Evolutionary conservation across 1,284 basidiomycete genomes (phyloP), one percentile per base, ranked within the genome.

Genomic region (Mixia osmundae): DNA sequence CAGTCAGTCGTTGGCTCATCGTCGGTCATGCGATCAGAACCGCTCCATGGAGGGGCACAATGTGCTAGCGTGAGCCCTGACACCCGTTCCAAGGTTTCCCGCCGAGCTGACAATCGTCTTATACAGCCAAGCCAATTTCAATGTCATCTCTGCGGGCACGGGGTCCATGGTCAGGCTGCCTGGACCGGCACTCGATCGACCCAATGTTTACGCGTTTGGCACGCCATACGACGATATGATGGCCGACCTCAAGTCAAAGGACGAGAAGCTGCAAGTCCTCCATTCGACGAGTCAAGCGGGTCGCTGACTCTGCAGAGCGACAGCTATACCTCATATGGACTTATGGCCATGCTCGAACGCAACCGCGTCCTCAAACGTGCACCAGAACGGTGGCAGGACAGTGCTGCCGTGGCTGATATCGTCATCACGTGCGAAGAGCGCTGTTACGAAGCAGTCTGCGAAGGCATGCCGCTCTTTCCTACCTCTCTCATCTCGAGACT

Each of bases 351-450:
- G 91, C 63, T 99, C 23, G 91, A 97, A 55, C 71, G 91, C 27
- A 99, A 99, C 61, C 63, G 91, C 41, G 69, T 72, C 42, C 69
- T 97, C 42, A 99, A 99, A 56, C 55, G 65, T 3, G 87, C 89
- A 6, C 91, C 91, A 24, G 85, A 99, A 54, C 68, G 85, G 45
- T 99, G 87, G 85, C 89, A 97, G 50, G 87, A 95, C 37, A 75
- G 68, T 38, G 75, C 64, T 50, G 71, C 72, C 1, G 64, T 82
- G 9, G 80, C 80, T 5, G 91, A 99, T 54, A 67, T 99, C 11
- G 89, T 99, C 11, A 91, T 99, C 48, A 99, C 91, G 3, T 99
- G 91, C 57, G 91, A 97, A 60, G 91, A 99, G 57, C 68, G 89
- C 39, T 99, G 91, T 58, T 99, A 85, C 57, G 91, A 99, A 54